These are phyloP conservation scores for Mentha longifolia DNA, from an alignment of 257 asterid genomes.

Conservation along the genomic window DNA sequence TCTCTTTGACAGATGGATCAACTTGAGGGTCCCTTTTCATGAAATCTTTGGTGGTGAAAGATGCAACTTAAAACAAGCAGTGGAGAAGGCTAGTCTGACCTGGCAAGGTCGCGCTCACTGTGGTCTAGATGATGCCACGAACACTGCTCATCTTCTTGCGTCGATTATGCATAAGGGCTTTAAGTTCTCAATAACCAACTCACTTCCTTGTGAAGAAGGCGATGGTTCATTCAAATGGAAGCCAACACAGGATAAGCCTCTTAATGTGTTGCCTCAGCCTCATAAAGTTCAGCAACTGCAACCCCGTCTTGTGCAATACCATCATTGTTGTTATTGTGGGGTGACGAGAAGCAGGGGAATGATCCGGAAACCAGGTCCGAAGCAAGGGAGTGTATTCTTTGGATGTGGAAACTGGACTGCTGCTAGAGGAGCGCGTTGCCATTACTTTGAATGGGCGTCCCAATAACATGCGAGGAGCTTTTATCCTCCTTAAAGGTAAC, in stretches of 20 bases:
- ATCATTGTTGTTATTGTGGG: slow-evolving; percentile 74
- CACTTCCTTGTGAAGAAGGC: slow-evolving; percentile 49
- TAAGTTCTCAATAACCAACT: slow-evolving; percentile 74
- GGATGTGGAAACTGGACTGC: slow-evolving; percentile 92
- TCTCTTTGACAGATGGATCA: slow-evolving; percentile 74
- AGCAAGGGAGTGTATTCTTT: slow-evolving; percentile 76
- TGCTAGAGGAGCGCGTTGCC: slow-evolving; percentile 85
- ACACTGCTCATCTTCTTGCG: slow-evolving; percentile 81
- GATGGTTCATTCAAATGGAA: slow-evolving; percentile 57
- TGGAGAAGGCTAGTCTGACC: slow-evolving; percentile 75
- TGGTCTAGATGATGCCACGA: slow-evolving; percentile 91
- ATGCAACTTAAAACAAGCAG: slow-evolving; percentile 88
- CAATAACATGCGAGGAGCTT: slow-evolving; percentile 37
- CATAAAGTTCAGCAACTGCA: slow-evolving; percentile 49
- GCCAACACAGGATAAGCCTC: slow-evolving; percentile 48
- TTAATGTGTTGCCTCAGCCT: slow-evolving; percentile 45
- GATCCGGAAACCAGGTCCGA: slow-evolving; percentile 80
- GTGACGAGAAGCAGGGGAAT: slow-evolving; percentile 70
- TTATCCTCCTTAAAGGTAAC: slow-evolving; percentile 25
- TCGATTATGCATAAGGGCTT: slow-evolving; percentile 68
- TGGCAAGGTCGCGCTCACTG: slow-evolving; percentile 98
- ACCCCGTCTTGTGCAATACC: slow-evolving; percentile 44
- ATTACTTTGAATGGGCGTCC: slow-evolving; percentile 74
- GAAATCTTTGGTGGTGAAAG: slow-evolving; percentile 73
- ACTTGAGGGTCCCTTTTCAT: slow-evolving; percentile 78